Conservation (phyloP, 495 filamentous ascomycete genomes). For the Tetracladium marchalianum region DNA sequence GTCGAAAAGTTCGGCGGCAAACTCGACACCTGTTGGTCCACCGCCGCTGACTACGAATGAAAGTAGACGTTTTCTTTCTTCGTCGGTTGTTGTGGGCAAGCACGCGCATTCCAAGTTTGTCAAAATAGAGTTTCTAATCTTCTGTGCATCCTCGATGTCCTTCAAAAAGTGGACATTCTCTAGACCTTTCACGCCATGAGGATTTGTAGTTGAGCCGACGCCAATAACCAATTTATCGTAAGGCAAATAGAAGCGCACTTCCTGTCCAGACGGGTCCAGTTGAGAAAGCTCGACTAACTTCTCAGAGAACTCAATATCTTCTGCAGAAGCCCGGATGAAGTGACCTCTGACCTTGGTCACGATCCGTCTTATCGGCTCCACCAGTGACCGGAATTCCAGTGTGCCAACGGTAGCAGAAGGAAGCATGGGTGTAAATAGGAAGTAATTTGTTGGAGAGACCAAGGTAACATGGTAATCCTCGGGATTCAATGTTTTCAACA, state of each 20-base stretch:
- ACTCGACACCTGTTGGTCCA: constrained; percentile 94
- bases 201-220: constrained; percentile 86
- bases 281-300: constrained; percentile 85
- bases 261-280: constrained; percentile 55
- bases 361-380: constrained; percentile 87
- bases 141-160: constrained; percentile 79
- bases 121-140: constrained; percentile 83
- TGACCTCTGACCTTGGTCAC: constrained; percentile 70
- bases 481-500: constrained; percentile 82
- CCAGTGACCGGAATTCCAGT: constrained; percentile 76
- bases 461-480: constrained; percentile 84
- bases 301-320: constrained; percentile 81
- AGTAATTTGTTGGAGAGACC: constrained; percentile 89
- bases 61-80: constrained; percentile 75
- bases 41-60: constrained; percentile 95
- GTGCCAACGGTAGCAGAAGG: constrained; percentile 96
- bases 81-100: constrained; percentile 82
- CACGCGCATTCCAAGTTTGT: constrained; percentile 90
- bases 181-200: constrained; percentile 92
- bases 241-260: constrained; percentile 80
- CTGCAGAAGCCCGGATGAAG: constrained; percentile 77
- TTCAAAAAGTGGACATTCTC: constrained; percentile 94
- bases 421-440: constrained; percentile 96
- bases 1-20: constrained; percentile 93
- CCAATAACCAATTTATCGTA: constrained; percentile 98